Conservation (phyloP, 2,329 filamentous ascomycete genomes). For the Fusarium redolens region DNA sequence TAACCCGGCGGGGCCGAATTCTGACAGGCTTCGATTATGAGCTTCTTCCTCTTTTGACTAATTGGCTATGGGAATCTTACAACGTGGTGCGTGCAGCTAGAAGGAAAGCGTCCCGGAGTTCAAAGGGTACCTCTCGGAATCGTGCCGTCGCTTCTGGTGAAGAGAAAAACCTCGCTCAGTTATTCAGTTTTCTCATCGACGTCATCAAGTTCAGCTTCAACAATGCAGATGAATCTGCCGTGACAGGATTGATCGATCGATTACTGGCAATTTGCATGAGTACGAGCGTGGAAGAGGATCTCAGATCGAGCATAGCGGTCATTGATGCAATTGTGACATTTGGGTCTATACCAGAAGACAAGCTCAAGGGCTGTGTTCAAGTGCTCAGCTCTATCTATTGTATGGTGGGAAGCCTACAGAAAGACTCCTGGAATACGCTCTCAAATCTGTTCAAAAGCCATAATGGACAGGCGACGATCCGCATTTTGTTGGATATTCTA, state of each 20-base stretch:
- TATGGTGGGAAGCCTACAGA: conserved; percentile 69
- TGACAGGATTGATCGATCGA: conserved; percentile 70
- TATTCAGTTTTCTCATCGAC: conserved; percentile 75
- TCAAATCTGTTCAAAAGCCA: conserved; percentile 79
- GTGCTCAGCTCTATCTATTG: conserved; percentile 79
- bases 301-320: conserved; percentile 74
- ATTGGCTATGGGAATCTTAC: conserved; percentile 70
- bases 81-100: conserved; percentile 63
- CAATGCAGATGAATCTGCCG: conserved; percentile 70
- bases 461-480: conserved; percentile 75
- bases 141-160: conserved; percentile 58
- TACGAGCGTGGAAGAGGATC: conserved; percentile 72
- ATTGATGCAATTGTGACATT: conserved; percentile 79
- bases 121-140: conserved; percentile 52
- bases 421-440: conserved; percentile 76
- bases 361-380: conserved; percentile 74
- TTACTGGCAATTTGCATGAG: conserved; percentile 75
- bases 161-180: conserved; percentile 70
- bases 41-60: conserved; percentile 69
- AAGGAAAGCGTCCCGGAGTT: conserved; percentile 55
- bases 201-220: conserved; percentile 82
- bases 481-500: conserved; percentile 72
- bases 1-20: conserved; percentile 71
- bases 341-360: conserved; percentile 72
- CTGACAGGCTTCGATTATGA: conserved; percentile 76